Conservation (phyloP, 2,329 filamentous ascomycete species). For the Diaporthe australafricana region DNA sequence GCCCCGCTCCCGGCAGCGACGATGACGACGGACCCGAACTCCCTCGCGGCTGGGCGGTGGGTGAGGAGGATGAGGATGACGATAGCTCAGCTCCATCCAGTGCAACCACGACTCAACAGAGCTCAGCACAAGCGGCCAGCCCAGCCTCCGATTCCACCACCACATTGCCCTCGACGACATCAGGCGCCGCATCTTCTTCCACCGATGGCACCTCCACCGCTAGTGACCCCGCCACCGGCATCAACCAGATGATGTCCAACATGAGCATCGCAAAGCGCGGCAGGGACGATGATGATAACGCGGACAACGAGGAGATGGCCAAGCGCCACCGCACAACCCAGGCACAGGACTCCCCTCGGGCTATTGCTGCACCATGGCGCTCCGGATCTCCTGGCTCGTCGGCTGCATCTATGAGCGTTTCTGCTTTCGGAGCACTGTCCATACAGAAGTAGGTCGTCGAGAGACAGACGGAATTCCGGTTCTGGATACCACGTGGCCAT, state of each 20-base stretch:
- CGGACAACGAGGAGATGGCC: not conserved
- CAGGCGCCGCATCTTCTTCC: too few species aligned
- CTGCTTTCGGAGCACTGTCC: too few species aligned
- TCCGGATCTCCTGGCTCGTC: not conserved
- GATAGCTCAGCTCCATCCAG: not conserved
- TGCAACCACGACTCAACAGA: not conserved
- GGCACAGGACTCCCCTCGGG: not conserved
- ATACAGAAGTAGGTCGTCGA: too few species aligned
- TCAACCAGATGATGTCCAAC: not conserved
- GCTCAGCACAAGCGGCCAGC: not conserved
- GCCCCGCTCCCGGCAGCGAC: not conserved
- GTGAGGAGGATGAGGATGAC: not conserved
- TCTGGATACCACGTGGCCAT: too few species aligned
- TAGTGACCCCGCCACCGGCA: too few species aligned
- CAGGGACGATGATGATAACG: not conserved
- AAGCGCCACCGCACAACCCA: not conserved
- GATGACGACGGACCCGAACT: not conserved
- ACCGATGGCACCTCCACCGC: too few species aligned
- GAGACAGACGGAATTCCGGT: not conserved
- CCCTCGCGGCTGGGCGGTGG: not conserved
- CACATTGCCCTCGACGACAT: too few species aligned
- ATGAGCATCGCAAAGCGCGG: not conserved
- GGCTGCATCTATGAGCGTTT: too few species aligned
- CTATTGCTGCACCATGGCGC: not conserved
- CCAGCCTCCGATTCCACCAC: not conserved